Percentiles rank a stretch among this genome's conserved stretches.
These are phyloP conservation scores for Paecilomyces variotii DNA, from an alignment of 2,329 filamentous ascomycete genomes.

Conservation along the genomic window DNA sequence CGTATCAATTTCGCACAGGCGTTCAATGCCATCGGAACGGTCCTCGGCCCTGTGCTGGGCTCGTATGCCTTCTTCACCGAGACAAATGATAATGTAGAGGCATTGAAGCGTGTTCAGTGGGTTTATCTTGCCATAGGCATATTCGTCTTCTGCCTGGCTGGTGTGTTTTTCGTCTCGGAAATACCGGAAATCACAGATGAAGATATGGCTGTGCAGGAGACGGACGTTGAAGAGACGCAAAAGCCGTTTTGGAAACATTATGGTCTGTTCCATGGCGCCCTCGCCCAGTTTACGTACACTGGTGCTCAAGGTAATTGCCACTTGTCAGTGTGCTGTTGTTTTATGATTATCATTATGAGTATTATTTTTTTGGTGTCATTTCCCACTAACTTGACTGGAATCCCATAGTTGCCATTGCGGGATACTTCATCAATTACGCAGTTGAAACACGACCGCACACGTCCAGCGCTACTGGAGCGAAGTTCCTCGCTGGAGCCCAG, in stretches of 20 bases:
- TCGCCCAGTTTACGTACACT: constrained; percentile 73
- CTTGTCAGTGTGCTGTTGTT: constrained; percentile 11
- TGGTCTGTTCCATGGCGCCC: constrained; percentile 65
- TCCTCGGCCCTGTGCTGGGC: constrained; percentile 65
- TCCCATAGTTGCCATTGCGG: constrained; percentile 36
- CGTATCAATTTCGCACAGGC: constrained; percentile 71
- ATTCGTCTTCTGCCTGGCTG: constrained; percentile 61
- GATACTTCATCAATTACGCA: constrained; percentile 69
- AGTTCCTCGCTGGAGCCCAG: constrained; percentile 67
- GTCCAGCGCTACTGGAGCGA: constrained; percentile 50
- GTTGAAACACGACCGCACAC: constrained; percentile 51
- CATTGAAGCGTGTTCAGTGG: constrained; percentile 65
- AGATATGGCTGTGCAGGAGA: constrained; percentile 56
- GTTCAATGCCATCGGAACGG: constrained; percentile 67
- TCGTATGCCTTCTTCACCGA: constrained; percentile 65
- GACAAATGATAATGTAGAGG: constrained; percentile 49
- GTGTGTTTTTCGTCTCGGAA: constrained; percentile 57
- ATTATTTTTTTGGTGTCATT: too few relatives aligned
- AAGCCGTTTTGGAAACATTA: constrained; percentile 64
- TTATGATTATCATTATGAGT: too few relatives aligned
- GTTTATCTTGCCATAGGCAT: constrained; percentile 71
- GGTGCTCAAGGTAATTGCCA: constrained; percentile 55
- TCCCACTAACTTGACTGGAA: not conserved
- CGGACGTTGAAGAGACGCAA: constrained; percentile 46
- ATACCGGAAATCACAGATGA: constrained; percentile 66